Base-by-base conservation (phyloP, 2,329 filamentous ascomycete species). In the Trichoderma aggressivum region DNA sequence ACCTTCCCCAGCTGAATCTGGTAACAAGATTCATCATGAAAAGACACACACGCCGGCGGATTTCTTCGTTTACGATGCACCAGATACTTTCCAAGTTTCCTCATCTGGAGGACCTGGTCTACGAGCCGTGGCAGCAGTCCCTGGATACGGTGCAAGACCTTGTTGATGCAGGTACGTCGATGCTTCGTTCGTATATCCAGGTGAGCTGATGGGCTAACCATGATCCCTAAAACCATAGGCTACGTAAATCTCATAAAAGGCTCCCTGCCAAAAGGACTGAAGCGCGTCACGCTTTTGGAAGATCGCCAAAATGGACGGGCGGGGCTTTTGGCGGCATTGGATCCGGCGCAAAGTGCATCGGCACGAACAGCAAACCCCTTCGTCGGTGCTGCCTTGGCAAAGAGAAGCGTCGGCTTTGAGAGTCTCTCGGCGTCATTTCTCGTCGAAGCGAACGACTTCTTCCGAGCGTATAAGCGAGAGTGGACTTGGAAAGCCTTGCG, bases 51-150 rank as follows among this genome's bases (percentile, higher is more conserved):
- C 67, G 67, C 26, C 59, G 59, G 21, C 59, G 47, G 16, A 18
- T 32, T 6, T 53, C 67, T 14, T 63, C 67, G 14, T 70, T 50
- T 55, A 70, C 58, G 21, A 18, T 70, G 3, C 50, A 55, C 12
- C 67, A 70, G 16, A 56, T 70, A 26, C 47, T 63, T 10, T 26
- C 28, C 47, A 32, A 43, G 6, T 30, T 70, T 3, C 67, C 67
- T 5, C 7, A 26, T 21, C 32, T 70, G 43, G 59, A 70, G 14
- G 14, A 62, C 18, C n/a, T 70, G 7, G 34, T 32, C 6, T 63
- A n/a, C 10, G 67, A 70, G 55, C 67, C 67, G 63, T 70, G 67
- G 67, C 61, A 50, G n/a, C 59, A 70, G 24, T 47, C 18, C 12
- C 16, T 62, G n/a, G 58, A 70, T n/a, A 59, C 66, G 5, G 18